Evolutionary conservation across 1,284 basidiomycete species (phyloP).

Genomic region (Cutaneotrichosporon spelunceum): DNA sequence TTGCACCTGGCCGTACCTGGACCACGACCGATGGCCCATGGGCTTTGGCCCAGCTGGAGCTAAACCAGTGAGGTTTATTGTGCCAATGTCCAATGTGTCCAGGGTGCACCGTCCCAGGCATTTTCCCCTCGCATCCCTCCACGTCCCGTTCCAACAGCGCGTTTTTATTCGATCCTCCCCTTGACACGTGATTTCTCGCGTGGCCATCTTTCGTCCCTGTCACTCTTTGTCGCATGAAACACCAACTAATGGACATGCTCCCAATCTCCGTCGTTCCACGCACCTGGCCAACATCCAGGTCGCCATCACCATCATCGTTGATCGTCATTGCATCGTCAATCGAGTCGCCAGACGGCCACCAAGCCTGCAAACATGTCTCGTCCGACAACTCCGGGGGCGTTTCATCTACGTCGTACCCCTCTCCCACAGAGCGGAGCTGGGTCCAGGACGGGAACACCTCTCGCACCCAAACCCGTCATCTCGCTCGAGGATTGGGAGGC

Average conservation of each 20-base stretch:
- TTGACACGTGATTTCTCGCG: not conserved
- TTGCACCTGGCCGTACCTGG: not conserved
- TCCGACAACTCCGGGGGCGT: conserved; percentile 22
- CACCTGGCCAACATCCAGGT: not conserved
- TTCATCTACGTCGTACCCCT: conserved; percentile 19
- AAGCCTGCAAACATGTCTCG: conserved; percentile 14
- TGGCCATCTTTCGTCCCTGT: not conserved
- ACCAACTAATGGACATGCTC: too few species aligned
- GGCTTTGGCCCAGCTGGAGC: too few species aligned
- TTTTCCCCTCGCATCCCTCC: not conserved
- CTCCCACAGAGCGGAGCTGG: conserved; percentile 7
- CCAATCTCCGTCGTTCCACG: not conserved
- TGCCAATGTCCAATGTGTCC: not conserved
- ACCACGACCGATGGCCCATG: too few species aligned
- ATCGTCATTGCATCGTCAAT: not conserved
- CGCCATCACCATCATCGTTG: not conserved
- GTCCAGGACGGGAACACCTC: conserved; percentile 15
- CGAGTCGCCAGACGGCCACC: not conserved
- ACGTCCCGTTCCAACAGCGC: not conserved
- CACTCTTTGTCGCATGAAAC: not conserved
- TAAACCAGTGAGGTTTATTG: not conserved
- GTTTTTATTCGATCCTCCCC: not conserved
- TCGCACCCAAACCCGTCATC: conserved; percentile 30
- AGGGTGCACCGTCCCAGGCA: not conserved
- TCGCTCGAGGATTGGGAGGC: conserved; percentile 83